Percentiles rank a stretch among this genome's conserved stretches.
Evolutionary conservation across 176 grass and related monocot genomes (phyloP).

Genomic region (Avena sativa): DNA sequence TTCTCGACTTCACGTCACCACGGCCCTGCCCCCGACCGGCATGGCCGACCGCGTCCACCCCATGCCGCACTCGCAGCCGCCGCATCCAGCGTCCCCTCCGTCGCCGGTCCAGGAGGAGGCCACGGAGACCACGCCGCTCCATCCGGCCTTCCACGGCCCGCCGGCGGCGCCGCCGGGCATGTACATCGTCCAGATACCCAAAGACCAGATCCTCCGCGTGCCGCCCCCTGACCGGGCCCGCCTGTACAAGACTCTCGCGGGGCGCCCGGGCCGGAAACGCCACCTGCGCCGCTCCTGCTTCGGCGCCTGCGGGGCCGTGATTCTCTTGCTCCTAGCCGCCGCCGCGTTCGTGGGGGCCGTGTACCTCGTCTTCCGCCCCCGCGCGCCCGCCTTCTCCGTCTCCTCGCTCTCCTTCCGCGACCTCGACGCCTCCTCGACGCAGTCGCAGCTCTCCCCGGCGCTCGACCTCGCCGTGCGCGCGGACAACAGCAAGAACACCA

Average conservation of each 20-base stretch:
- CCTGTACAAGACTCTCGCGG: slow-evolving; percentile 49
- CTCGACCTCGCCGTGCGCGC: slow-evolving; percentile 59
- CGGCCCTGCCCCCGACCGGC: neutral
- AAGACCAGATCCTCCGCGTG: slow-evolving; percentile 80
- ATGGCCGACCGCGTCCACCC: slow-evolving; percentile 67
- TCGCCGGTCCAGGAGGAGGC: neutral
- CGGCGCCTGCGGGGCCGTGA: slow-evolving; percentile 1
- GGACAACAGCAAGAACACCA: slow-evolving; percentile 63
- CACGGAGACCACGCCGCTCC: slow-evolving; percentile 41
- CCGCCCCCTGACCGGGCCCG: slow-evolving; percentile 68
- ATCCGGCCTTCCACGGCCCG: slow-evolving; percentile 31
- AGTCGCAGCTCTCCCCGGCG: slow-evolving; percentile 6
- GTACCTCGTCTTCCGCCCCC: slow-evolving; percentile 74
- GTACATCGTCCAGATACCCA: slow-evolving; percentile 86
- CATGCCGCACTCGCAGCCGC: neutral
- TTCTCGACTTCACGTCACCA: neutral
- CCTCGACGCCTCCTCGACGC: slow-evolving; percentile 30
- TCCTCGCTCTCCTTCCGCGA: slow-evolving; percentile 55
- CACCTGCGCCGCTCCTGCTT: slow-evolving; percentile 40
- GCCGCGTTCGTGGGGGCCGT: slow-evolving; percentile 34
- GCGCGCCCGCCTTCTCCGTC: slow-evolving; percentile 67
- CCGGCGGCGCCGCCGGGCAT: slow-evolving; percentile 29
- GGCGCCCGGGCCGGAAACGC: slow-evolving; percentile 43
- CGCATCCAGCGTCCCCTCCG: neutral
- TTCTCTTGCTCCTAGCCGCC: slow-evolving; percentile 39